These are phyloP conservation scores for Toxoplasma gondii DNA, from an alignment of 169 alveolate species.

Conservation along the genomic window DNA sequence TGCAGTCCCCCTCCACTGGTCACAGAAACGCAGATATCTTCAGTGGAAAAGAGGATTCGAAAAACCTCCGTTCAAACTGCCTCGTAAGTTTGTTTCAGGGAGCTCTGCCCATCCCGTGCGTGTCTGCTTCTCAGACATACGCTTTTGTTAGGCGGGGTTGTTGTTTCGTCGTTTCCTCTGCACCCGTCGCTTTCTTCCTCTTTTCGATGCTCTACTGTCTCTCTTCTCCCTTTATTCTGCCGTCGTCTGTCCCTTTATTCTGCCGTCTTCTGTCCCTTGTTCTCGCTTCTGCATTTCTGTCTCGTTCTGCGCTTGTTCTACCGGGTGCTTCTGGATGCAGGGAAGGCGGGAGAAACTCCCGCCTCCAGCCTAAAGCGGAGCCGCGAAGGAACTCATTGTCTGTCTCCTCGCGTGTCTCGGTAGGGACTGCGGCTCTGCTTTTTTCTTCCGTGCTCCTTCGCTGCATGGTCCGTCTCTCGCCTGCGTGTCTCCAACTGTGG, in stretches of 20 bases:
- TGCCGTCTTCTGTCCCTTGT: background rate
- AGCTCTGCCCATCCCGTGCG: no score
- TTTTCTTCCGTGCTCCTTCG: no score
- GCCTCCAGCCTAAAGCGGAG: no score
- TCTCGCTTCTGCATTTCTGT: background rate
- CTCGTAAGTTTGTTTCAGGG: slow-evolving; percentile 79
- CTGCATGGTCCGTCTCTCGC: background rate
- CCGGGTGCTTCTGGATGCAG: no score
- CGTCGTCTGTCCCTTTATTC: background rate
- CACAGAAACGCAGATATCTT: slow-evolving; percentile 95
- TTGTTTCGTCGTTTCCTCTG: no score
- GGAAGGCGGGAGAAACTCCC: no score
- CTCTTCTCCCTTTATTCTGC: no score
- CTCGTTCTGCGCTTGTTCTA: background rate
- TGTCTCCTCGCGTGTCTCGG: background rate
- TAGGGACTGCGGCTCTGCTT: no score
- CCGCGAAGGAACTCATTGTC: no score
- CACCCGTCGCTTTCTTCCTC: background rate
- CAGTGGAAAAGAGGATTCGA: slow-evolving; percentile 95
- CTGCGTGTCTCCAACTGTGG: background rate
- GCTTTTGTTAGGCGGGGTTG: no score
- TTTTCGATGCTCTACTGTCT: background rate
- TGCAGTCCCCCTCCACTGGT: slow-evolving; percentile 98
- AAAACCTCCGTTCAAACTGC: slow-evolving; percentile 94
- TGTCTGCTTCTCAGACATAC: no score